phyloP scores from a whole-genome alignment of 345 rosid genomes.

The Eucalyptus pauciflora region DNA sequence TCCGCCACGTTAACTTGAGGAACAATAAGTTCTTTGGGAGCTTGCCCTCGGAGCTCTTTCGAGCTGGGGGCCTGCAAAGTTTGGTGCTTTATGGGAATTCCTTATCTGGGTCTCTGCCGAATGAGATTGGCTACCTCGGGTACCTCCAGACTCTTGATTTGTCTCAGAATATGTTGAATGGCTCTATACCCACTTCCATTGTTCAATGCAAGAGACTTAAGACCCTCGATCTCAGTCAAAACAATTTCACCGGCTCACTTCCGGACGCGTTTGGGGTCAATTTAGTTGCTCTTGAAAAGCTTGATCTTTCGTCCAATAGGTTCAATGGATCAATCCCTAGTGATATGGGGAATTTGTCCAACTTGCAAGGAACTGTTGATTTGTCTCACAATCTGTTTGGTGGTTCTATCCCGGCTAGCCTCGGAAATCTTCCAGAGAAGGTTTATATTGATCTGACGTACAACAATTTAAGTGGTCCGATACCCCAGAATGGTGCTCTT shows the following conservation, averaged over 20 bases:
- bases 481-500: conserved; percentile 91
- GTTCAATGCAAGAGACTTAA: conserved; percentile 68
- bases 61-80: conserved; percentile 76
- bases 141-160: conserved; percentile 78
- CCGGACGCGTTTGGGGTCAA: conserved; percentile 60
- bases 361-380: conserved; percentile 92
- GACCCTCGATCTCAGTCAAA: conserved; percentile 65
- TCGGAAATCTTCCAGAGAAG: conserved; percentile 86
- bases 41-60: conserved; percentile 62
- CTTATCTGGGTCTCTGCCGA: conserved; percentile 63
- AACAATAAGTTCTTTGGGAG: conserved; percentile 59
- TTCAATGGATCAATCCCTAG: conserved; percentile 63
- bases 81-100: conserved; percentile 90
- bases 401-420: conserved; percentile 73
- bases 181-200: conserved; percentile 58
- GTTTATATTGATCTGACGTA: conserved; percentile 87
- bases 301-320: conserved; percentile 72
- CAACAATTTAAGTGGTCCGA: conserved; percentile 85
- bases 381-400: conserved; percentile 71
- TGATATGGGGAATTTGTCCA: conserved; percentile 75
- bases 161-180: conserved; percentile 74
- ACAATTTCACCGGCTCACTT: conserved; percentile 68
- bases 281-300: conserved; percentile 59
- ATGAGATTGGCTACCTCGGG: conserved; percentile 56
- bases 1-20: conserved; percentile 83